A percentile compares a stretch with the other conserved stretches of the same genome.
phyloP scores from a whole-genome alignment of 2,329 filamentous ascomycete species.

The Neonectria coccinea region DNA sequence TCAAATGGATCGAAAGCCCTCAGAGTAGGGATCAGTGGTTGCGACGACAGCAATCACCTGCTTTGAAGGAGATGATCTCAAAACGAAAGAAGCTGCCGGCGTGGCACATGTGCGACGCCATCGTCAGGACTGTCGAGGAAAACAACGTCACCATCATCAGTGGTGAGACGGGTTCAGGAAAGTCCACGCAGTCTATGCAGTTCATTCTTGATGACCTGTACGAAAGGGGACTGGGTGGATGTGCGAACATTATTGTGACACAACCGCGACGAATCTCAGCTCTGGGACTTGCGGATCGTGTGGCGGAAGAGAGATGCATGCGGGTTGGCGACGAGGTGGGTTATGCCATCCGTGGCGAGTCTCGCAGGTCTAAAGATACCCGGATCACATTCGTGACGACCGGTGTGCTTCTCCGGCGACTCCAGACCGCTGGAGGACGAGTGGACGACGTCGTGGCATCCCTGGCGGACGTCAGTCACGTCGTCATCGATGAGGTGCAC shows the following conservation, averaged over 20 bases:
- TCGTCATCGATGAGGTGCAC: slow-evolving; percentile 97
- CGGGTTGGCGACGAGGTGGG: slow-evolving; percentile 88
- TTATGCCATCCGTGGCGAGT: slow-evolving; percentile 92
- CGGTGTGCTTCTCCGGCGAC: slow-evolving; percentile 86
- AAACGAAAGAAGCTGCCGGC: slow-evolving; percentile 83
- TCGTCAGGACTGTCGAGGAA: slow-evolving; percentile 79
- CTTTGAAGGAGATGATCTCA: slow-evolving; percentile 79
- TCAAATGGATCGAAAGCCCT: slow-evolving; percentile 72
- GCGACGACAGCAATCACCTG: slow-evolving; percentile 71
- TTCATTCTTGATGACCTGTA: slow-evolving; percentile 96
- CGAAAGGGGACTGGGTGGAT: slow-evolving; percentile 76
- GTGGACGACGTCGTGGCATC: slow-evolving; percentile 84
- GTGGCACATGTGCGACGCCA: slow-evolving; percentile 83
- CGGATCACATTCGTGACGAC: slow-evolving; percentile 97
- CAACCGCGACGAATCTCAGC: slow-evolving; percentile 96
- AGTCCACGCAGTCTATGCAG: slow-evolving; percentile 96
- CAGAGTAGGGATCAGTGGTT: slow-evolving; percentile 77
- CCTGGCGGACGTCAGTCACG: slow-evolving; percentile 89
- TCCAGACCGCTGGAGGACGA: slow-evolving; percentile 89
- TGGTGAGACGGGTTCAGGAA: slow-evolving; percentile 95
- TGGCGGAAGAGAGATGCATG: slow-evolving; percentile 89
- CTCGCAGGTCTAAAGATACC: slow-evolving; percentile 77
- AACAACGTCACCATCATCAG: slow-evolving; percentile 96
- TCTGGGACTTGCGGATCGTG: slow-evolving; percentile 91
- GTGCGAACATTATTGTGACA: slow-evolving; percentile 92